Conservation (phyloP, 306 rosid species). For the Alnus glutinosa region DNA sequence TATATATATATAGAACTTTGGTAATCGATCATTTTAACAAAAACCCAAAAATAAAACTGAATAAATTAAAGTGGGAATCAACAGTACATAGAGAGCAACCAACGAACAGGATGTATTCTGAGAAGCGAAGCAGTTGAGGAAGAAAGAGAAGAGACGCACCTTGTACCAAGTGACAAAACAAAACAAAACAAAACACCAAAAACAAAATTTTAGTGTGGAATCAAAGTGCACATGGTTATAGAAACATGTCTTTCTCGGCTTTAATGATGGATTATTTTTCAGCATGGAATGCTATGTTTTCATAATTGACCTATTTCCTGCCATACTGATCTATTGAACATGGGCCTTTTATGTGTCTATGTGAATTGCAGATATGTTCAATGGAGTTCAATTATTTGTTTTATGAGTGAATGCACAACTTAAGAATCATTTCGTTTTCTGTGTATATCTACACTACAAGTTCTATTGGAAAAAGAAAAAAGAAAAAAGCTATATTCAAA, state of each 20-base stretch:
- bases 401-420: not conserved
- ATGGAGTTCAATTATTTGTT: not conserved
- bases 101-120: too few relatives aligned
- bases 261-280: not conserved
- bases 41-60: too few relatives aligned
- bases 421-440: not conserved
- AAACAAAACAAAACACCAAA: too few relatives aligned
- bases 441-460: too few relatives aligned
- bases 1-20: too few relatives aligned
- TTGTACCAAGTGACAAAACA: too few relatives aligned
- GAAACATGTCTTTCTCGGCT: not conserved
- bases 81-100: too few relatives aligned
- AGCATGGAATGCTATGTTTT: not conserved
- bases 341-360: not conserved
- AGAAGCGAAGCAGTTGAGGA: too few relatives aligned
- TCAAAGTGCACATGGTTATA: not conserved
- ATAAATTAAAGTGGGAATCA: too few relatives aligned
- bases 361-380: not conserved
- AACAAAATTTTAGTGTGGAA: conserved; percentile 10
- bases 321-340: not conserved
- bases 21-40: too few relatives aligned
- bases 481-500: not conserved
- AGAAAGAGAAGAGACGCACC: too few relatives aligned
- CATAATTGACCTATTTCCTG: not conserved
- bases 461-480: not conserved